Evolutionary conservation across 345 rosid genomes (phyloP).

Genomic region (Lepidium sativum): DNA sequence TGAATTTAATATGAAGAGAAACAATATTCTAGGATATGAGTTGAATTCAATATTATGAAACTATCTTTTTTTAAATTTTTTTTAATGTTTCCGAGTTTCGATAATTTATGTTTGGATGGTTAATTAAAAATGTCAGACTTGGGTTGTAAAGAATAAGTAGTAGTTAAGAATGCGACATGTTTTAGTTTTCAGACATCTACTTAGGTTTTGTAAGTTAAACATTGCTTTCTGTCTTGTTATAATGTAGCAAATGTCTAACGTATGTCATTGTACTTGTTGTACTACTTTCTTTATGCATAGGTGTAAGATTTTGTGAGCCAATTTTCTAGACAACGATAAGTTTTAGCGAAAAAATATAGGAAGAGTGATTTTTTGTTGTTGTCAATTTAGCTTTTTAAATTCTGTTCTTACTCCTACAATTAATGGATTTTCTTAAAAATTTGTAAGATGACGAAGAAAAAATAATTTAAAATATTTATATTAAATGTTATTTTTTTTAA

Average conservation of each 20-base stretch:
- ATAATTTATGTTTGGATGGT: neutral
- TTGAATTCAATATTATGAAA: conserved; percentile 7
- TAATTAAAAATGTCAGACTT: neutral
- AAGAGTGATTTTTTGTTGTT: neutral
- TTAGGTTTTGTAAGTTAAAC: too few species aligned
- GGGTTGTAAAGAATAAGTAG: neutral
- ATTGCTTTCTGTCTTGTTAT: conserved; percentile 46
- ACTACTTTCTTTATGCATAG: conserved; percentile 4
- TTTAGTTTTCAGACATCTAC: too few species aligned
- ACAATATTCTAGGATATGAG: neutral
- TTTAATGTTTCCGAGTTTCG: neutral
- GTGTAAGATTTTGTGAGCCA: conserved; percentile 30
- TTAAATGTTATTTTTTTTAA: too few species aligned
- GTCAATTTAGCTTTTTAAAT: too few species aligned
- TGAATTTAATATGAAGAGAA: neutral
- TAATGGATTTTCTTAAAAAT: too few species aligned
- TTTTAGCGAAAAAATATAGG: neutral
- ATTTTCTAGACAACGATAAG: conserved; percentile 42
- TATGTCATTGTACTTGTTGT: conserved; percentile 44
- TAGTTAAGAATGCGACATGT: too few species aligned
- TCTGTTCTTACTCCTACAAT: too few species aligned
- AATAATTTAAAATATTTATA: too few species aligned
- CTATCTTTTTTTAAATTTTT: neutral
- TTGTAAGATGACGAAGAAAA: too few species aligned
- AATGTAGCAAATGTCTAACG: conserved; percentile 25